A percentile compares a stretch with the other conserved stretches of the same genome.
Conservation (phyloP, 2,329 filamentous ascomycete genomes). For the Corynespora cassiicola region DNA sequence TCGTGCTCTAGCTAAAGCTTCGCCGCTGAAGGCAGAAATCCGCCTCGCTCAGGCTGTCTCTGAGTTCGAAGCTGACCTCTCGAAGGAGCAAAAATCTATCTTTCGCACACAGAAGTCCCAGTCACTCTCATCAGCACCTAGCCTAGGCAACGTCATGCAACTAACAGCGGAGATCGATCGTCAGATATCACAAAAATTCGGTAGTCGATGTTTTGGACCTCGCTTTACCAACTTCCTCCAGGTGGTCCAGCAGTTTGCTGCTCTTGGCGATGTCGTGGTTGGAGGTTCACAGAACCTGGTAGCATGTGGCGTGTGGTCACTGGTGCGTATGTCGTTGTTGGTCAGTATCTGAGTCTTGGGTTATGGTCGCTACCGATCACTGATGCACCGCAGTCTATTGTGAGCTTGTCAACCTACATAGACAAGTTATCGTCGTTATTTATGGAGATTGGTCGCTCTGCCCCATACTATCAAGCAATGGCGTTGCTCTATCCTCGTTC, state of each 20-base stretch:
- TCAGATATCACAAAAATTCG: slow-evolving; percentile 12
- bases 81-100: slow-evolving; percentile 40
- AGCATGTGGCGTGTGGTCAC: slow-evolving; percentile 52
- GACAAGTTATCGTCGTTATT: slow-evolving; percentile 49
- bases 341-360: slow-evolving; percentile 32
- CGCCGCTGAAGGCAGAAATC: slow-evolving; percentile 45
- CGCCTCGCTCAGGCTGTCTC: slow-evolving; percentile 51
- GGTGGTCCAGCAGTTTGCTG: slow-evolving; percentile 50
- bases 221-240: slow-evolving; percentile 50
- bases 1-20: slow-evolving; percentile 11
- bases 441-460: slow-evolving; percentile 49
- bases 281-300: slow-evolving; percentile 53
- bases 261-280: slow-evolving; percentile 47
- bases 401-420: slow-evolving; percentile 40
- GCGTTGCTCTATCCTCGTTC: slow-evolving; percentile 49
- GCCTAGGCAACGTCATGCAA: slow-evolving; percentile 47
- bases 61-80: slow-evolving; percentile 48
- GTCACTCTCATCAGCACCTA: slow-evolving; percentile 29
- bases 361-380: no score
- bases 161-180: slow-evolving; percentile 49
- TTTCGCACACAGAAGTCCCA: slow-evolving; percentile 29
- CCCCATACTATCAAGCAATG: slow-evolving; percentile 49
- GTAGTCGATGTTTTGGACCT: slow-evolving; percentile 46
- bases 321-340: slow-evolving; percentile 48
- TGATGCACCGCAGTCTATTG: slow-evolving; percentile 43